phyloP scores from a whole-genome alignment of 257 asterid genomes.

The Pogostemon cablin region DNA sequence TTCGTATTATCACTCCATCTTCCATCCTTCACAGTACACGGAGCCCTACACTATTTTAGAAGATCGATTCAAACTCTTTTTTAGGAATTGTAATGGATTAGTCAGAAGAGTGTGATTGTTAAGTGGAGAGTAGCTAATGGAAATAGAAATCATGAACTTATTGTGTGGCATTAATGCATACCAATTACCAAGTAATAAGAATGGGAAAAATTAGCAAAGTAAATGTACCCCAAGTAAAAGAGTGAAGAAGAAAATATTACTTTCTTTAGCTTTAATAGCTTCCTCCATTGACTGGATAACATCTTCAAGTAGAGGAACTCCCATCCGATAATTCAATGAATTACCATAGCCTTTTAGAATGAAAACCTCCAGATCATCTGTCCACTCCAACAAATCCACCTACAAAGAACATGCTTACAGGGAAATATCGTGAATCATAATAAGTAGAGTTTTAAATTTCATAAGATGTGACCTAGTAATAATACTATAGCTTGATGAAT shows the following conservation, averaged over 20 bases:
- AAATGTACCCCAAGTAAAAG: slow-evolving; percentile 7
- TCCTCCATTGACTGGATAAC: slow-evolving; percentile 90
- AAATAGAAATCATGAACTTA: neutral
- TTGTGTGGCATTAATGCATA: neutral
- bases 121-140: neutral
- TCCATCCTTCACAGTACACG: neutral
- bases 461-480: slow-evolving; percentile 3
- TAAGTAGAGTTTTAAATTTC: neutral
- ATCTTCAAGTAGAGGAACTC: slow-evolving; percentile 90
- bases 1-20: slow-evolving; percentile 1
- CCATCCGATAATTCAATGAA: slow-evolving; percentile 88
- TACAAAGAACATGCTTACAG: slow-evolving; percentile 32
- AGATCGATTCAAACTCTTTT: neutral
- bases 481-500: neutral
- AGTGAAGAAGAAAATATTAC: slow-evolving; percentile 38
- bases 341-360: slow-evolving; percentile 89
- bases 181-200: neutral
- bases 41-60: neutral
- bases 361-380: slow-evolving; percentile 92
- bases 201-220: neutral
- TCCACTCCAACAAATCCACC: slow-evolving; percentile 90
- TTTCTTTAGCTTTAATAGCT: slow-evolving; percentile 82
- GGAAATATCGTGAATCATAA: slow-evolving; percentile 27
- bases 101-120: neutral
- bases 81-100: neutral